These are phyloP conservation scores for Hippophae gyantsensis DNA, from an alignment of 306 rosid genomes.

Conservation along the genomic window DNA sequence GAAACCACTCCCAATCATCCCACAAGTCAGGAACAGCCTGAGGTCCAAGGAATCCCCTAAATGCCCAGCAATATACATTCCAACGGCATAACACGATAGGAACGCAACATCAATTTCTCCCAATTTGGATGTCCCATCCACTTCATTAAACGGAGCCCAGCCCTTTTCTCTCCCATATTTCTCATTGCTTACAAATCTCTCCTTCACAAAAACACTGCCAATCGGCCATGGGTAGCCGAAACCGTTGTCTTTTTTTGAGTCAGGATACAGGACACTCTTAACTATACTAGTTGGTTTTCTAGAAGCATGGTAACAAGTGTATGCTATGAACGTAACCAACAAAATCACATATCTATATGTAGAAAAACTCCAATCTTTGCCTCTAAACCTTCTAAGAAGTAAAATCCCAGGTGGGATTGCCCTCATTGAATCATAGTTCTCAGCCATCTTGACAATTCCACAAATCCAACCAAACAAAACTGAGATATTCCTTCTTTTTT, in stretches of 20 bases:
- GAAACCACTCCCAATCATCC: slow-evolving; percentile 73
- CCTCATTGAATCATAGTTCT: slow-evolving; percentile 20
- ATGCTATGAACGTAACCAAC: slow-evolving; percentile 55
- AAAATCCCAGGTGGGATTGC: slow-evolving; percentile 53
- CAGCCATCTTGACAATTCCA: slow-evolving; percentile 13
- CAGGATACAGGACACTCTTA: slow-evolving; percentile 55
- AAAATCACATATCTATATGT: slow-evolving; percentile 54
- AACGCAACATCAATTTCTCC: slow-evolving; percentile 79
- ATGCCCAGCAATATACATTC: slow-evolving; percentile 73
- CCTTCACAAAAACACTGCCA: slow-evolving; percentile 24
- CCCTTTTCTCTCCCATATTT: slow-evolving; percentile 19
- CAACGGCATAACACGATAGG: slow-evolving; percentile 51
- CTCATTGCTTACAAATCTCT: background rate
- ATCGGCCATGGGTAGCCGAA: slow-evolving; percentile 26
- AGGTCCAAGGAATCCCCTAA: slow-evolving; percentile 64
- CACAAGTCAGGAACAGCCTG: slow-evolving; percentile 41
- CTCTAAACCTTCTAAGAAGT: slow-evolving; percentile 34
- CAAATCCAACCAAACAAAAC: background rate
- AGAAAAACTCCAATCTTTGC: slow-evolving; percentile 38
- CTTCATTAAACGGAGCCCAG: slow-evolving; percentile 60
- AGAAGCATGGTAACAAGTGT: slow-evolving; percentile 73
- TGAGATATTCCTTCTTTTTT: too few species aligned
- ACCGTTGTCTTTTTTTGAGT: slow-evolving; percentile 11
- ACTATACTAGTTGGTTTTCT: slow-evolving; percentile 65
- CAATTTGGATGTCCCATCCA: slow-evolving; percentile 46